Base-by-base conservation (phyloP, 108 stramenopile species). In the Cyclotella baltica region DNA sequence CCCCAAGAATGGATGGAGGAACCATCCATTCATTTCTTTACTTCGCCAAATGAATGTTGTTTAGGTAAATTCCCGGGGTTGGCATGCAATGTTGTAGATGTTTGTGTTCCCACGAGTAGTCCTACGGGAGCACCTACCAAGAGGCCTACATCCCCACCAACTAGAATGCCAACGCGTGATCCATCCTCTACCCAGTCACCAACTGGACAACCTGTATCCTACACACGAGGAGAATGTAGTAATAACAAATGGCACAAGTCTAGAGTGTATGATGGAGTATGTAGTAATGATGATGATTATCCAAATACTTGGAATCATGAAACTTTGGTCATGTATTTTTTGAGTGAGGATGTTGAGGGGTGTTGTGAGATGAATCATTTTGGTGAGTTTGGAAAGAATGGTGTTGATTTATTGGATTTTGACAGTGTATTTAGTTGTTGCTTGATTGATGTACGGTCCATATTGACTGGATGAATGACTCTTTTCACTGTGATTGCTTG, bases 221-320 rank as follows among this genome's bases (percentile, higher is more conserved):
- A 34, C n/a, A 61, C 59, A 30, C 1, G 59, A 34, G 59, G 59
- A 9, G 30, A 34, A 34, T 61, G 59, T 31, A 61, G 34, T 18
- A 4, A 22, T 33, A 34, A 34, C 15, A 20, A 18, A 34, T 61
- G 59, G 59, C 59, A 61, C 20, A 34, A 34, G 59, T 20, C 20
- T 33, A 30, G 59, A 34, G 13, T 30, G 31, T 4, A 18, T 16
- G 59, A 30, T 1, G n/a, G n/a, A n/a, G 34, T n/a, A 22, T 61
- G 59, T 33, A 34, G 31, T 31, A 61, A 61, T 61, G 59, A 61
- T 15, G 33, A 61, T 33, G 59, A 61, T 61, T 61, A 61, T 61
- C 59, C 59, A 2, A 31, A 61, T 4, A 61, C 59, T 61, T 61
- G 59, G 59, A 61, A 34, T 31, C 59, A 61, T 61, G 59, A 61